phyloP scores from a whole-genome alignment of 2,329 filamentous ascomycete species.

The Trichothecium sympodiale region DNA sequence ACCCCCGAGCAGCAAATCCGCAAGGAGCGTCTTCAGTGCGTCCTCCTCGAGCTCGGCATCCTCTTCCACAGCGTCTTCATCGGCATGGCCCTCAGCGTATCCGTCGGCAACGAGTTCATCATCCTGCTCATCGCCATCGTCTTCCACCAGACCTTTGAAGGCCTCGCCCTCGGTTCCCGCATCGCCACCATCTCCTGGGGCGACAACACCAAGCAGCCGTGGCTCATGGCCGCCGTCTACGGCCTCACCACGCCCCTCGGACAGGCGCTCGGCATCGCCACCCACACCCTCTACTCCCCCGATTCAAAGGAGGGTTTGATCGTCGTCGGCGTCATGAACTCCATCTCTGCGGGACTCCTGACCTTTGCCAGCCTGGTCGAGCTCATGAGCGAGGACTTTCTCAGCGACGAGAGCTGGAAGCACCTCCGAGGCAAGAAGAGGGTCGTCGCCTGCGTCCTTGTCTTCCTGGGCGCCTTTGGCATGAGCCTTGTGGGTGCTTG shows the following conservation, averaged over 20 bases:
- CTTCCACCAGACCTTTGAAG: constrained; percentile 55
- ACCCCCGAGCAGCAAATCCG: constrained; percentile 44
- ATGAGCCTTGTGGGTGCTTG: constrained; percentile 57
- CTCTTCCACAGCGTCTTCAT: constrained; percentile 58
- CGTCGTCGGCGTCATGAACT: constrained; percentile 65
- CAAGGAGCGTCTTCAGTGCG: constrained; percentile 61
- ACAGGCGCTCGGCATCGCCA: constrained; percentile 60
- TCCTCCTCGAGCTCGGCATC: constrained; percentile 70
- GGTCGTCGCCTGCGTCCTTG: constrained; percentile 42
- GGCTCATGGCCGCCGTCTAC: constrained; percentile 46
- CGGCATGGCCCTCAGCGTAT: constrained; percentile 72
- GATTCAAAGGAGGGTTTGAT: constrained; percentile 54
- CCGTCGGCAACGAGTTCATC: constrained; percentile 63
- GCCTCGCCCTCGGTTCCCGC: constrained; percentile 52
- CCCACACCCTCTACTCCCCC: constrained; percentile 61
- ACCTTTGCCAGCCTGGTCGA: constrained; percentile 63
- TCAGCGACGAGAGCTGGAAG: constrained; percentile 52
- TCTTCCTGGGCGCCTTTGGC: constrained; percentile 46
- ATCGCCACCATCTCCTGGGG: constrained; percentile 45
- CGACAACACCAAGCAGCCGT: constrained; percentile 31
- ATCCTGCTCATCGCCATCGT: constrained; percentile 70
- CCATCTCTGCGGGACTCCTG: constrained; percentile 59
- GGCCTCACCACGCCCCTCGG: constrained; percentile 54
- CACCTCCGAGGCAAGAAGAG: constrained; percentile 41
- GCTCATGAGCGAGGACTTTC: constrained; percentile 60